phyloP scores from a whole-genome alignment of 148 eudicot genomes.

The Silene latifolia region DNA sequence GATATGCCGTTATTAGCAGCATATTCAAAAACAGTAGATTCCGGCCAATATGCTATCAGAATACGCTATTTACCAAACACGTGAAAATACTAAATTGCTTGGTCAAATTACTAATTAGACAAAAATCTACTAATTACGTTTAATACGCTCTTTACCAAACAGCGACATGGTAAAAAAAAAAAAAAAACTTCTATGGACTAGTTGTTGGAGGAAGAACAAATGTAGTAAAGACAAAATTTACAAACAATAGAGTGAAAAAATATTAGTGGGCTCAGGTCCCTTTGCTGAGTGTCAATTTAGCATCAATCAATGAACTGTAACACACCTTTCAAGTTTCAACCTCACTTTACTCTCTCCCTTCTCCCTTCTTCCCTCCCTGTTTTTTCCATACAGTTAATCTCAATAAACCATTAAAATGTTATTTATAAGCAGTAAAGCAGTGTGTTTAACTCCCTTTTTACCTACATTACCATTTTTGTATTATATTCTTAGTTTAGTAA shows the following conservation, averaged over 20 bases:
- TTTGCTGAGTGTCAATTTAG: not conserved
- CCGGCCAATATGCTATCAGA: too few species aligned
- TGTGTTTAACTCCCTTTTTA: not conserved
- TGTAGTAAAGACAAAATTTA: conserved; percentile 7
- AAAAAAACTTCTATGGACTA: too few species aligned
- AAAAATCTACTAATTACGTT: too few species aligned
- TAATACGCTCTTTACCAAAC: too few species aligned
- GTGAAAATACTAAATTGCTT: too few species aligned
- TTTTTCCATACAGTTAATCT: not conserved
- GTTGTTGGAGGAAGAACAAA: not conserved
- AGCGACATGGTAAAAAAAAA: too few species aligned
- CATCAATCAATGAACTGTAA: conserved; percentile 5
- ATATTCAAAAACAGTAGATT: too few species aligned
- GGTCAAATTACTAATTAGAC: too few species aligned
- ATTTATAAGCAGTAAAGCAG: not conserved
- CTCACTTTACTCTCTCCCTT: conserved; percentile 1
- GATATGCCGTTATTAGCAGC: too few species aligned
- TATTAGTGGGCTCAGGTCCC: conserved; percentile 1
- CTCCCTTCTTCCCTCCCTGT: not conserved
- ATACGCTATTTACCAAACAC: too few species aligned
- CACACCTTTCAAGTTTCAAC: conserved; percentile 6
- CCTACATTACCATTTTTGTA: conserved; percentile 13
- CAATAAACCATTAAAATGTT: not conserved
- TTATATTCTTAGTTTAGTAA: not conserved
- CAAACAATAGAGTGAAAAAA: not conserved